Conservation (phyloP, 441 rosid genomes). For the Pelargonium citronellum region DNA sequence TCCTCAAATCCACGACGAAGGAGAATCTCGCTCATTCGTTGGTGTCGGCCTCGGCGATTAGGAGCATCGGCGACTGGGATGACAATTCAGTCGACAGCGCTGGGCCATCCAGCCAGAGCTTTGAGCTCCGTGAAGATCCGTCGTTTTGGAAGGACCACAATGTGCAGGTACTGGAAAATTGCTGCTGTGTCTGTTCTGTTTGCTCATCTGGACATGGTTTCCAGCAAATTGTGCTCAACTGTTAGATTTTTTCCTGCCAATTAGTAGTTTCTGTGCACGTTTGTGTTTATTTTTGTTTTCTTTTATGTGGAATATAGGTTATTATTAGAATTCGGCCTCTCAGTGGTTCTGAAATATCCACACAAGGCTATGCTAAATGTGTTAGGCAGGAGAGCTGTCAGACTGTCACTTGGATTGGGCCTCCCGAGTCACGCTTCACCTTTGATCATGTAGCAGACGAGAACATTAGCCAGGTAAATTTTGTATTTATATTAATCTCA, state of each 20-base stretch:
- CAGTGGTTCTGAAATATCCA: slow-evolving; percentile 68
- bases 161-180: slow-evolving; percentile 56
- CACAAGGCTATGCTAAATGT: slow-evolving; percentile 72
- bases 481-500: neutral
- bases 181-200: neutral
- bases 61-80: slow-evolving; percentile 36
- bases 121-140: slow-evolving; percentile 79
- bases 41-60: slow-evolving; percentile 30
- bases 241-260: neutral
- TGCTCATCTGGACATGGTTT: neutral
- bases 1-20: slow-evolving; percentile 32
- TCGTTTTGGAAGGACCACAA: slow-evolving; percentile 95
- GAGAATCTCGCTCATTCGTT: slow-evolving; percentile 32
- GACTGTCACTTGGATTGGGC: slow-evolving; percentile 82
- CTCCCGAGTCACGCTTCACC: slow-evolving; percentile 86
- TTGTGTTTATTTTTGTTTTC: neutral
- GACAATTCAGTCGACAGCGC: slow-evolving; percentile 26
- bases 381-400: slow-evolving; percentile 88
- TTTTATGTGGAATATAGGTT: slow-evolving; percentile 41
- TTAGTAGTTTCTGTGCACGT: neutral
- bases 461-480: slow-evolving; percentile 67
- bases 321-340: slow-evolving; percentile 86
- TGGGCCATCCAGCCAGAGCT: slow-evolving; percentile 42
- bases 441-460: slow-evolving; percentile 95
- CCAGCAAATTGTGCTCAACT: neutral